A percentile compares a stretch with the other conserved stretches of the same genome.
Conservation (phyloP, 768 basidiomycete species). For the Tulasnella sp. region DNA sequence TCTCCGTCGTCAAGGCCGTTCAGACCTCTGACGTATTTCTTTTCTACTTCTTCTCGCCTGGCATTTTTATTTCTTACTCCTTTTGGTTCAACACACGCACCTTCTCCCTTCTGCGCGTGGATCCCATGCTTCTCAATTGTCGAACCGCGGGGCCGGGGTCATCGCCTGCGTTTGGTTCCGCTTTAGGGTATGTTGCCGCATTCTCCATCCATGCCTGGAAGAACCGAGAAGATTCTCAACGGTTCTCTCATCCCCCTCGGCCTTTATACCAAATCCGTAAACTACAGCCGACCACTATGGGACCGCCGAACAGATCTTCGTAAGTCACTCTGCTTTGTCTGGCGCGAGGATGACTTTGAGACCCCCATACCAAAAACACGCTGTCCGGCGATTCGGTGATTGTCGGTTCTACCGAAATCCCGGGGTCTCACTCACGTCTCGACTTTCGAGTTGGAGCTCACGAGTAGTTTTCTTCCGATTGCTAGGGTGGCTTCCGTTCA, state of each 20-base stretch:
- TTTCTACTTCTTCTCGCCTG: background rate
- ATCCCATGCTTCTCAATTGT: background rate
- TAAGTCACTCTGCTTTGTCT: constrained; percentile 32
- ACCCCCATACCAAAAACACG: background rate
- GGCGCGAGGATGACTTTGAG: background rate
- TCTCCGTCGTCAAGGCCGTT: background rate
- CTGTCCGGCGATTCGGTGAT: background rate
- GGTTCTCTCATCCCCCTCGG: background rate
- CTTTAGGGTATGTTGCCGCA: background rate
- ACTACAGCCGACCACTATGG: constrained; percentile 73
- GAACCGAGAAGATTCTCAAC: background rate
- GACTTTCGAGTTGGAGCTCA: background rate
- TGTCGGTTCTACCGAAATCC: constrained; percentile 2
- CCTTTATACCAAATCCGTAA: constrained; percentile 26
- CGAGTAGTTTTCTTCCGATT: background rate
- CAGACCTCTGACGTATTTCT: constrained; percentile 7
- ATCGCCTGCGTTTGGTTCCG: background rate
- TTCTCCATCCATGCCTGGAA: background rate
- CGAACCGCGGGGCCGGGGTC: background rate
- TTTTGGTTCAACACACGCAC: background rate
- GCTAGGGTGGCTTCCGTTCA: constrained; percentile 60
- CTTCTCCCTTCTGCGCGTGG: background rate
- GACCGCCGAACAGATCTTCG: constrained; percentile 71
- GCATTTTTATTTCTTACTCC: constrained; percentile 2
- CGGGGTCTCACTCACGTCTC: background rate